phyloP scores from a whole-genome alignment of 129 eudicot species.

The Tagetes erecta region DNA sequence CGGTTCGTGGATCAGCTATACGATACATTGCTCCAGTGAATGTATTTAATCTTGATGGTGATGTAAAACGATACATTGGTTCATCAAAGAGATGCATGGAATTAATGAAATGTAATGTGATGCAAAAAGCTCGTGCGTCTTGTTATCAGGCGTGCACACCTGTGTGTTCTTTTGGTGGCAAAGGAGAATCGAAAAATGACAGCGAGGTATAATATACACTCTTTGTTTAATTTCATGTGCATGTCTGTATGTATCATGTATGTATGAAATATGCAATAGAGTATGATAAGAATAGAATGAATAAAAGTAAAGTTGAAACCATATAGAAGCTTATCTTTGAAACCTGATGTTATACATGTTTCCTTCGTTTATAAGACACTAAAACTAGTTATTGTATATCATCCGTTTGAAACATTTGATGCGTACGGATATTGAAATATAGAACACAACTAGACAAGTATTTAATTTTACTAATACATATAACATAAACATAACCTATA shows the following conservation, averaged over 20 bases:
- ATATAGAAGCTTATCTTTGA: too few relatives aligned
- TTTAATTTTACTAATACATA: neutral
- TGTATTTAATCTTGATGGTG: conserved; percentile 22
- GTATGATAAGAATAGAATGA: too few relatives aligned
- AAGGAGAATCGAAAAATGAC: conserved; percentile 47
- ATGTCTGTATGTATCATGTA: neutral
- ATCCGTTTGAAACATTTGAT: neutral
- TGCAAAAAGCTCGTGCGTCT: conserved; percentile 25
- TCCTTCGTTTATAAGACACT: too few relatives aligned
- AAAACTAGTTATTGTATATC: neutral
- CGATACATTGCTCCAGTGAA: conserved; percentile 20
- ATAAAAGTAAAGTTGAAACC: too few relatives aligned
- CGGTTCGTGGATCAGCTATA: conserved; percentile 17
- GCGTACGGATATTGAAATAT: neutral
- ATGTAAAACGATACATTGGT: conserved; percentile 19
- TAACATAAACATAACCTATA: too few relatives aligned
- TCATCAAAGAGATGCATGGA: conserved; percentile 34
- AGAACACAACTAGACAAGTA: neutral
- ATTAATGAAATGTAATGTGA: conserved; percentile 26
- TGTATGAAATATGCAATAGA: neutral
- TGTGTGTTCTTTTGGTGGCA: conserved; percentile 62
- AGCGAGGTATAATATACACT: conserved; percentile 46
- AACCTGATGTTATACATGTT: too few relatives aligned
- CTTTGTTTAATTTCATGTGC: conserved; percentile 14
- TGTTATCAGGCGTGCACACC: conserved; percentile 40